Base-by-base conservation (phyloP, 2,329 filamentous ascomycete genomes). In the Meredithiella fracta region DNA sequence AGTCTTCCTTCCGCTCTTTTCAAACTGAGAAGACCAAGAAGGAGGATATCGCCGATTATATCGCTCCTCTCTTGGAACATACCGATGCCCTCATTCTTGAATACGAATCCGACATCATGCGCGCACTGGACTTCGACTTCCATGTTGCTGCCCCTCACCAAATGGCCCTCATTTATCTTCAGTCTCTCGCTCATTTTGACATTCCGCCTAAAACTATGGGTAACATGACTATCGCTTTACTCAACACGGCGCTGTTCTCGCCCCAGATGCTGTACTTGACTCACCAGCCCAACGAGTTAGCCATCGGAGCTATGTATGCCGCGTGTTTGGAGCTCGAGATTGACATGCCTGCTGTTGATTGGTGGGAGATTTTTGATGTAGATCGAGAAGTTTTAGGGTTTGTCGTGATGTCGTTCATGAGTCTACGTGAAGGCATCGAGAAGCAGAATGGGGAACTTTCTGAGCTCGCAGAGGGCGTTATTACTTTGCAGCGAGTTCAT, bases 361-460 rank as follows among this genome's bases (percentile, higher is more conserved):
- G 92, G 92, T 98, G 92, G 92, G 90, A 96, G 68, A 87, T 97
- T 0, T 97, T 97, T 67, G 92, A 98, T 67, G 86, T 92, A 6
- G 90, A 96, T 63, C 76, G 92, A 53, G 92, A 98, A 71, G 89
- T 95, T 66, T 73, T 98, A 37, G 92, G 92, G 0, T 97, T 97
- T 62, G 69, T 97, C 58, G 89, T 94, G 2, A 86, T 96, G 9
- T 89, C 77, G 0, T 79, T 96, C 77, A 73, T 80, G 60, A 96
- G 90, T 63, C 71, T 94, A 55, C 82, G 85, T 60, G 81, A 79
- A 0, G 88, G 85, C 69, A 79, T 81, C 55, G 69, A 68, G 59
- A 73, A 73, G 44, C 81, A 86, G 63, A 75, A 68, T 62, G 73
- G 74, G 53, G 75, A 74, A 53, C 76, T 79, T 70, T 70, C 71